Conservation (phyloP, 148 eudicot genomes). For the Fagopyrum tataricum region DNA sequence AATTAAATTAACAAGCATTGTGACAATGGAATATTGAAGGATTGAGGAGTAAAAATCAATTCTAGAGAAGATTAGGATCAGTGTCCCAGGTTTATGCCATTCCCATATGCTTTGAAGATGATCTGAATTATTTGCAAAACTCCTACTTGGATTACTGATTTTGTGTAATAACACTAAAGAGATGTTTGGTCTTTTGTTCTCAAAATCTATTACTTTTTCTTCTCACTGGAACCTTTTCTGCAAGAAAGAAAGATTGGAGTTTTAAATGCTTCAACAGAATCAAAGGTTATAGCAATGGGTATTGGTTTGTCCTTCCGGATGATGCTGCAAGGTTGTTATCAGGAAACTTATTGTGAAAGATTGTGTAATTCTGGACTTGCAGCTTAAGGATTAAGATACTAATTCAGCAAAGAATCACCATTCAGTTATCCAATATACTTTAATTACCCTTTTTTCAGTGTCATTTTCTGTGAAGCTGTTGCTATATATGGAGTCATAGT, state of each 20-base stretch:
- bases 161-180: neutral
- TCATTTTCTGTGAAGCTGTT: conserved; percentile 97
- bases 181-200: neutral
- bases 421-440: neutral
- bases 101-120: neutral
- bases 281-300: neutral
- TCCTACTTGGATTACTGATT: neutral
- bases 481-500: conserved; percentile 98
- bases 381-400: neutral
- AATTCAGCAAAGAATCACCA: neutral
- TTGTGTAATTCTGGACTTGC: neutral
- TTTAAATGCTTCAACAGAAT: neutral
- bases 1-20: too few relatives aligned
- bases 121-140: neutral
- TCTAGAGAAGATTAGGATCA: neutral
- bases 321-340: neutral
- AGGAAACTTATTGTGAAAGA: neutral
- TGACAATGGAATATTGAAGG: neutral
- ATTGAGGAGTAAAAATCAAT: neutral
- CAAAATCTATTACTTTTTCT: neutral
- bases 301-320: neutral
- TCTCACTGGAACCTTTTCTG: neutral
- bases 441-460: conserved; percentile 35
- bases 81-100: neutral
- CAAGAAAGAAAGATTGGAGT: neutral